Evolutionary conservation across 2,329 filamentous ascomycete species (phyloP).

Genomic region (Dothiorella sarmentorum): DNA sequence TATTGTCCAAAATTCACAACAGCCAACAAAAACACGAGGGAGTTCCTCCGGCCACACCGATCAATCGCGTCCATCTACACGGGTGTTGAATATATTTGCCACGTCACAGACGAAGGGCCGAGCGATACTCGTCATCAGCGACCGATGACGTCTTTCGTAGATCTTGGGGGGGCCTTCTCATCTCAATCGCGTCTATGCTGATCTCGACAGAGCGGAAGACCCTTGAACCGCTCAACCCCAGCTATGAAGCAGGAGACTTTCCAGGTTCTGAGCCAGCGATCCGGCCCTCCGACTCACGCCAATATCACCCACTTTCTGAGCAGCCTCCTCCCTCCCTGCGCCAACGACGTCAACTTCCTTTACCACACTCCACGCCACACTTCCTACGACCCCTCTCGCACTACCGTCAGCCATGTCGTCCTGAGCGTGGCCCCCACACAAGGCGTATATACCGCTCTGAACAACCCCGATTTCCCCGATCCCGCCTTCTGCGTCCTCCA

Average conservation of each 20-base stretch:
- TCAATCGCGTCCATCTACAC: too few relatives aligned
- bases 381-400: conserved; percentile 25
- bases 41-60: too few relatives aligned
- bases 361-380: conserved; percentile 30
- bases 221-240: background rate
- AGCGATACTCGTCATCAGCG: background rate
- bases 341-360: conserved; percentile 33
- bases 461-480: conserved; percentile 18
- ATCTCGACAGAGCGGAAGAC: background rate
- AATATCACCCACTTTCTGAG: conserved; percentile 28
- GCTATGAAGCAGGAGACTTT: conserved; percentile 2
- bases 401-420: conserved; percentile 31
- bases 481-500: conserved; percentile 31
- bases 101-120: background rate
- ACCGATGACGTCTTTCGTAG: background rate
- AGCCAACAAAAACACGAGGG: background rate
- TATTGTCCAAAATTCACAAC: too few relatives aligned
- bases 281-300: background rate
- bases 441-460: conserved; percentile 30
- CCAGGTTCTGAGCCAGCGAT: background rate
- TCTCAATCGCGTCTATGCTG: background rate
- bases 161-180: background rate
- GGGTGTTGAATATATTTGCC: too few relatives aligned
- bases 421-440: conserved; percentile 32
- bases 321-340: conserved; percentile 29